These are phyloP conservation scores for Saturnispora zaruensis DNA, from an alignment of 805 yeast genomes.

Conservation along the genomic window DNA sequence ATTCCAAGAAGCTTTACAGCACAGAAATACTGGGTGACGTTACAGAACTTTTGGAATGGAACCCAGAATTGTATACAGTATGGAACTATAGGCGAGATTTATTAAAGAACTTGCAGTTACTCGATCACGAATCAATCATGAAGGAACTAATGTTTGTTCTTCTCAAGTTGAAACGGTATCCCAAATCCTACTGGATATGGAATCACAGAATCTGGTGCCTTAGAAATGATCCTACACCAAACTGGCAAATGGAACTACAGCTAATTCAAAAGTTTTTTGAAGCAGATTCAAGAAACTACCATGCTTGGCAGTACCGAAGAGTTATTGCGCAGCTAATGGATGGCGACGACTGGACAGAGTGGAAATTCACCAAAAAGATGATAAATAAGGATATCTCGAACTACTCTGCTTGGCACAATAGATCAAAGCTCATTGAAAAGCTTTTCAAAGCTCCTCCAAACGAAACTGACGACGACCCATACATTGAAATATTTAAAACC, in stretches of 20 bases:
- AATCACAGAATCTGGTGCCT: constrained; percentile 83
- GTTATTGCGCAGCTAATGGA: constrained; percentile 41
- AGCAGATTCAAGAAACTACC: constrained; percentile 77
- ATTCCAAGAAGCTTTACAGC: constrained; percentile 23
- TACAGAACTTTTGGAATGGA: constrained; percentile 46
- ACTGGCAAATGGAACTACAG: constrained; percentile 65
- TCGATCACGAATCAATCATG: constrained; percentile 29
- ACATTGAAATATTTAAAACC: constrained; percentile 12
- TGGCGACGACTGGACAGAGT: constrained; percentile 39
- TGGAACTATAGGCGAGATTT: constrained; percentile 89
- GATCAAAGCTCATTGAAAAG: constrained; percentile 58
- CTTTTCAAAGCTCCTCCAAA: constrained; percentile 29
- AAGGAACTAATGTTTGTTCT: constrained; percentile 57
- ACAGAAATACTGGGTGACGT: constrained; percentile 43
- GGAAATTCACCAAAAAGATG: constrained; percentile 66
- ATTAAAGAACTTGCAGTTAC: constrained; percentile 30
- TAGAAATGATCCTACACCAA: constrained; percentile 36
- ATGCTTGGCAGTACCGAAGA: constrained; percentile 93
- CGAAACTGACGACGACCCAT: constrained; percentile 7
- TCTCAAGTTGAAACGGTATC: constrained; percentile 50
- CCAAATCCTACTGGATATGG: constrained; percentile 98
- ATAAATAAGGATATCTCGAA: constrained; percentile 82
- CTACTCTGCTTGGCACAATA: constrained; percentile 93
- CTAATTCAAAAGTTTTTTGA: constrained; percentile 61
- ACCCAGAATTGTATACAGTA: constrained; percentile 81